Evolutionary conservation across 768 basidiomycete species (phyloP), one percentile per base, ranked within the genome.

Genomic region (Mrakia frigida): DNA sequence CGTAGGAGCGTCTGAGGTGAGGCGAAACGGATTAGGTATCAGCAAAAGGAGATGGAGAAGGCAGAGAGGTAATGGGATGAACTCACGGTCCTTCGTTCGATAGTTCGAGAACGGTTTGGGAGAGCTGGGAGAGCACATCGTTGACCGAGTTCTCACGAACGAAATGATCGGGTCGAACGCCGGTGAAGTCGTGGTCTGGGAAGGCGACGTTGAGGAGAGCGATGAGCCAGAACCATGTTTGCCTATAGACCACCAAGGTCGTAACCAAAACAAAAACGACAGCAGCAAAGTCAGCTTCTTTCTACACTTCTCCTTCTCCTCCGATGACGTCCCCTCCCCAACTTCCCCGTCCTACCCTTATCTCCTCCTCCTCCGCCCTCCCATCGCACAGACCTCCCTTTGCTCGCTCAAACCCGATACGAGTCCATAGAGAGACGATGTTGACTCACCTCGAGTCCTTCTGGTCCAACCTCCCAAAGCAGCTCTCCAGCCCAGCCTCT

Each of bases 151-250:
- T 69, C 73, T 77, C 76, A 9, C 68, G 37, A 82, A 88, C 89
- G 84, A 99, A 99, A 80, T 96, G 91, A 14, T 90, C 90, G 0
- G 94, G 92, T 37, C 91, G 89, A 71, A 97, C 91, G 82, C 92
- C 91, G 10, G 92, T 92, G 86, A 98, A 99, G 82, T 98, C 95
- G 85, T 98, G 88, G 87, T 98, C 96, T 2, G 96, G 96, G 82
- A 95, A 99, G 9, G 96, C 95, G 81, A 93, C 89, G 86, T 99
- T 99, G 81, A 99, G 90, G 3, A 94, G 94, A 43, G 93, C 92
- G 81, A 98, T 97, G 82, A 98, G 91, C 70, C 95, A 89, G 86
- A 94, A 97, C 75, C 97, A 90, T 5, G 92, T 95, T 96, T 97
- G 81, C 50, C 37, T 74, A 33, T 33, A 63, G 46, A 61, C 61